Conservation (phyloP, 805 yeast genomes). For the Yarrowia sp. region DNA sequence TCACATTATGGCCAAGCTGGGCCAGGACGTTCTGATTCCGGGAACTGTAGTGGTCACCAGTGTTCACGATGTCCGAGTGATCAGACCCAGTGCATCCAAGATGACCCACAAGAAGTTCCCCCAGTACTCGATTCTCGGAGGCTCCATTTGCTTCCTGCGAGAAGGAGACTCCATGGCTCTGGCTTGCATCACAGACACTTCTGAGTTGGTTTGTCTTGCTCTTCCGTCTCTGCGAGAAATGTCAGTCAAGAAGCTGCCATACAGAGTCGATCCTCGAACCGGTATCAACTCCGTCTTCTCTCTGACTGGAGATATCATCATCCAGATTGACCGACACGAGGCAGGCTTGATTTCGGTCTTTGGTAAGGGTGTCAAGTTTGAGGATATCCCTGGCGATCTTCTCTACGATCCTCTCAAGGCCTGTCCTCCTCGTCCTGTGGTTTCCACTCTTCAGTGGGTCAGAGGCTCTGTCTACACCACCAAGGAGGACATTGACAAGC, state of each 20-base stretch:
- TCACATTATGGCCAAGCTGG: constrained; percentile 62
- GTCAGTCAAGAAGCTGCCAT: constrained; percentile 56
- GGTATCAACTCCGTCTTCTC: constrained; percentile 55
- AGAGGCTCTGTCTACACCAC: constrained; percentile 73
- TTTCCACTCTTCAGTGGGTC: constrained; percentile 84
- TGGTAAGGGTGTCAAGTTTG: constrained; percentile 52
- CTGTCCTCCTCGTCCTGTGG: constrained; percentile 80
- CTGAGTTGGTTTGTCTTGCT: constrained; percentile 51
- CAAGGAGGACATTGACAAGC: constrained; percentile 64
- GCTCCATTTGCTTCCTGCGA: constrained; percentile 52
- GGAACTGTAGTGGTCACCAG: constrained; percentile 69
- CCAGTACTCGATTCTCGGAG: constrained; percentile 45
- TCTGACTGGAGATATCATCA: constrained; percentile 53
- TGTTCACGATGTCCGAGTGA: constrained; percentile 64
- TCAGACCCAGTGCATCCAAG: constrained; percentile 67
- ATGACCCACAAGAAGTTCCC: constrained; percentile 68
- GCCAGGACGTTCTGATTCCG: constrained; percentile 65
- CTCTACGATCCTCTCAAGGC: constrained; percentile 72
- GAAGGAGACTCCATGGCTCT: constrained; percentile 54
- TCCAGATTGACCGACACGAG: constrained; percentile 64
- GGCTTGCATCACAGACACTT: constrained; percentile 42
- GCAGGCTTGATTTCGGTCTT: constrained; percentile 60
- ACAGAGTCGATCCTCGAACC: constrained; percentile 52
- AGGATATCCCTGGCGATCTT: constrained; percentile 56
- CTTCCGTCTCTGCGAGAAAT: constrained; percentile 72